phyloP scores from a whole-genome alignment of 352 stramenopile species.

The Globisporangium mamillatum region DNA sequence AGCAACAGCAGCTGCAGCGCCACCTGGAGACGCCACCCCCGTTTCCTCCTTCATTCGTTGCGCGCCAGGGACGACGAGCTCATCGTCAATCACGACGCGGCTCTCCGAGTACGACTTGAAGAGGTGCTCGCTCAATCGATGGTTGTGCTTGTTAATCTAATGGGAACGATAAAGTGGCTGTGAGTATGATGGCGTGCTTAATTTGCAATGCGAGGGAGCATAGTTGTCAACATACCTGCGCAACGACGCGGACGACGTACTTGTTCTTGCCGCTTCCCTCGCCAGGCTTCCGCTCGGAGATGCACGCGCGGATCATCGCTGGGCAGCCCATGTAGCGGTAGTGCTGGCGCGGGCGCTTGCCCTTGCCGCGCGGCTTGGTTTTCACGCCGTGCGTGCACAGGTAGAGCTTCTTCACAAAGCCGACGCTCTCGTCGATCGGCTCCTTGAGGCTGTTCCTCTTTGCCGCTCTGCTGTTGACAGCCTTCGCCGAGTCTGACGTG shows the following conservation, averaged over 20 bases:
- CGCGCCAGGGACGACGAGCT: constrained; percentile 50
- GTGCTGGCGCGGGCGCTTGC: constrained; percentile 74
- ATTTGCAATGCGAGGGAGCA: neutral
- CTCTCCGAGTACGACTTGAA: constrained; percentile 87
- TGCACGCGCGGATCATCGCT: constrained; percentile 80
- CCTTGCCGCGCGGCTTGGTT: constrained; percentile 78
- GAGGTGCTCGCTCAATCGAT: constrained; percentile 79
- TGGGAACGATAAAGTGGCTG: neutral
- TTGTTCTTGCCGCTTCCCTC: constrained; percentile 62
- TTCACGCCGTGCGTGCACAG: constrained; percentile 83
- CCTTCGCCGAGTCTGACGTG: constrained; percentile 79
- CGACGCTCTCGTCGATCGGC: constrained; percentile 82
- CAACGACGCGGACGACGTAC: constrained; percentile 81
- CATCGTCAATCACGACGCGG: constrained; percentile 83
- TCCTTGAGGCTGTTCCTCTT: constrained; percentile 83
- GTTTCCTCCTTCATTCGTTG: constrained; percentile 59
- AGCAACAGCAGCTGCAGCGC: constrained; percentile 21
- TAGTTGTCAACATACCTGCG: constrained; percentile 36
- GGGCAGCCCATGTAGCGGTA: constrained; percentile 85
- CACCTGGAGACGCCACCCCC: constrained; percentile 4
- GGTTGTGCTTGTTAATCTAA: constrained; percentile 84
- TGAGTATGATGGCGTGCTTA: neutral
- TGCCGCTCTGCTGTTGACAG: constrained; percentile 71
- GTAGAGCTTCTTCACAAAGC: constrained; percentile 86
- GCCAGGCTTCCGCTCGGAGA: constrained; percentile 69